Evolutionary conservation across 208 protist genomes (phyloP), one percentile per base, ranked within the genome.

Genomic region (Trypanosoma caninum): DNA sequence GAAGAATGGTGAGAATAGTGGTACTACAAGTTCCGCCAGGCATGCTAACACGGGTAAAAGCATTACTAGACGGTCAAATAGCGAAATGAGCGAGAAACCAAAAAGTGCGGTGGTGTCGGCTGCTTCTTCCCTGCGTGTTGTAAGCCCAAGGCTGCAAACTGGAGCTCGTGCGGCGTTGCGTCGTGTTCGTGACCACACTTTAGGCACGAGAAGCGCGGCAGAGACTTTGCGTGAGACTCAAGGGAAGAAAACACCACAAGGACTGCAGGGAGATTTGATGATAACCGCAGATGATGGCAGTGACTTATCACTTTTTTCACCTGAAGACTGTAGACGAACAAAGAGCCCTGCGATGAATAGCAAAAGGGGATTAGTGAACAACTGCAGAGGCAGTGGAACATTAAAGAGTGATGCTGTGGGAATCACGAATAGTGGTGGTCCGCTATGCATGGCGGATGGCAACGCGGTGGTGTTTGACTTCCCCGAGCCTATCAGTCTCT

Each of bases 381-480:
- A 33, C n/a, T 11, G 38, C 2, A 37, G 14, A 25, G 23, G 9
- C 11, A 28, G 16, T 3, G 38, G 25, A 6, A 13, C 0, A 2
- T 5, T 53, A 7, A 35, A 59, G 2, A 1, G 13, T 0, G 27
- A 59, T 56, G 33, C 13, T 25, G 16, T 25, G 23, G n/a, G n/a
- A n/a, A n/a, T n/a, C n/a, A 23, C 2, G 35, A 47, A 0, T 2
- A 30, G 2, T 35, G 40, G 9, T 27, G 18, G 11, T 22, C 31
- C 54, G 13, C 30, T 30, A 18, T 58, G 62, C 40, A 59, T 27
- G n/a, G 63, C 69, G 4, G 20, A 45, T 37, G 27, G 40, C 33
- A 64, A 69, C 33, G 51, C 31, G 10, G 41, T 76, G 13, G 13
- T 65, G 27, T 76, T 76, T 59, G 38, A 56, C 4, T 76, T 76